Base-by-base conservation (phyloP, 495 filamentous ascomycete species). In the Arthonia radiata region DNA sequence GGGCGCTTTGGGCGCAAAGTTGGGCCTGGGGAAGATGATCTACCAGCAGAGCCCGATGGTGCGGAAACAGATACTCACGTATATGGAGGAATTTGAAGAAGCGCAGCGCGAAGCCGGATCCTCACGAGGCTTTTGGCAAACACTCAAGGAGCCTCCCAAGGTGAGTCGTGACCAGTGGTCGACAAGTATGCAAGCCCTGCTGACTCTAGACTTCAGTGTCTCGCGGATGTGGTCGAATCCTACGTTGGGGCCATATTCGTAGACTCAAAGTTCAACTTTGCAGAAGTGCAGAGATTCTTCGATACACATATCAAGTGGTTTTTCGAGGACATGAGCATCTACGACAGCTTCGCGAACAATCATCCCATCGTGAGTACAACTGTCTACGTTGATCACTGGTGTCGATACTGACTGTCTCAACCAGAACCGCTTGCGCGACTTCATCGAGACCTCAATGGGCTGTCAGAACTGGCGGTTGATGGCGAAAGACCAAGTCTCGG, bases 211-310 rank as follows among this genome's bases (percentile, higher is more conserved):
- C 11, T 22, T 6, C 31, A 89, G 56, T 76, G 65, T 28, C 59
- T 97, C 7, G 63, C 81, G 0, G 86, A 97, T 38, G 67, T 92
- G 32, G 55, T 94, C 3, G 86, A 97, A 51, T 57, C 86, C 0
- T 92, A 82, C 40, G 48, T 93, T 13, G 89, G 77, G 3, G 83
- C 86, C 13, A 55, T 90, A 3, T 97, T 93, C 41, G 68, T 97
- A 12, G 86, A 97, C 48, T 83, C 80, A 3, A 58, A 61, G 18
- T 93, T 81, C 48, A 51, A 83, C 31, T 93, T 68, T 46, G 36
- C 38, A 2, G 50, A 67, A 11, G 68, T 94, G 1, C 66, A 78
- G 35, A 43, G 40, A 3, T 94, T 94, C 49, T 90, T 91, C 48
- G 43, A 67, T 13, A 44, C 33, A 4, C 63, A 79, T 31, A 59